Evolutionary conservation across 208 protist genomes (phyloP), one percentile per base, ranked within the genome.

Genomic region (Leishmania turanica): DNA sequence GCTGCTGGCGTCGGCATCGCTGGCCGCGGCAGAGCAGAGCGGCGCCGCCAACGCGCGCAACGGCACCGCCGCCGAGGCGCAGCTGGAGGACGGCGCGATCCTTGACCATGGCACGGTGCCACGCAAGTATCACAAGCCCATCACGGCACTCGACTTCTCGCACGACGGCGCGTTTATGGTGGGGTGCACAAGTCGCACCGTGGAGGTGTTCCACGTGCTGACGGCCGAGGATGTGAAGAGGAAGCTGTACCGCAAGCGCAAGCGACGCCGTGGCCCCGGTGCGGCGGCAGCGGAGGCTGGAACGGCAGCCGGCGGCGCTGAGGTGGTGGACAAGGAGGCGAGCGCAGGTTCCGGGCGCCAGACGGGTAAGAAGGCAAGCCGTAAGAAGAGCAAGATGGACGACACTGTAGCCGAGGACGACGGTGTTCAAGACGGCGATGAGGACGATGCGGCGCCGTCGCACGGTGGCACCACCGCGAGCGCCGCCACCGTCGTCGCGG

Each of bases 91-190:
- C 1, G 81, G 53, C 31, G 78, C 71, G 31, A 71, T 88, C 2
- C 58, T 93, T n/a, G 91, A 96, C 49, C 93, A 98, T 80, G 95
- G 95, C 64, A 66, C 69, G 27, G 71, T 98, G 15, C 58, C 85
- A n/a, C 91, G 95, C 70, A 91, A 94, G 81, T 89, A 92, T 21
- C 84, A 97, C 86, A 97, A 96, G 79, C 93, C 94, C 51, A 85
- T 96, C 75, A 96, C 93, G 49, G 73, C 68, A 40, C 84, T 98
- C 34, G 70, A 81, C 56, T 96, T 95, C 83, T 93, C 92, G 19
- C 83, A 88, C 47, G 90, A 96, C 78, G 88, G 89, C 17, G 74
- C 81, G 27, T 96, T 91, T 83, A 80, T 98, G 8, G 73, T 95
- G 24, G 94, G 93, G 51, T 94, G 89, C 80, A 96, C 93, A 7